Evolutionary conservation across 2,329 filamentous ascomycete species (phyloP).

Genomic region (Thermomyces lanuginosus): DNA sequence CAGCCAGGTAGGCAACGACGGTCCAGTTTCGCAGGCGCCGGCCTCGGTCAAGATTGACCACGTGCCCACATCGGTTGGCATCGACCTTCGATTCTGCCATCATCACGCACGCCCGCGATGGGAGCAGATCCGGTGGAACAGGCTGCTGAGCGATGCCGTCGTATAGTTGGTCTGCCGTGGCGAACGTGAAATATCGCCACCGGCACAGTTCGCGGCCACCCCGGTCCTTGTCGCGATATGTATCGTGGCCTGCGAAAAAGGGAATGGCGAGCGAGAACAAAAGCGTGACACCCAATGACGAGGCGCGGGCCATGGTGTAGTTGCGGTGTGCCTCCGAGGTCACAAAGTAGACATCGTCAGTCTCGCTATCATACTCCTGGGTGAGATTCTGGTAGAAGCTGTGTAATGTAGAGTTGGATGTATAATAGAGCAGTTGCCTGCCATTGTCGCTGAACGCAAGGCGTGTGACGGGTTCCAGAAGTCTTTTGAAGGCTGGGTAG

Average conservation of each 20-base stretch:
- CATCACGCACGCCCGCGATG: conserved; percentile 23
- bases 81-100: conserved; percentile 17
- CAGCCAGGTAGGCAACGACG: conserved; percentile 21
- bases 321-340: conserved; percentile 2
- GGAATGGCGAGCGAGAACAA: conserved; percentile 24
- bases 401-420: conserved; percentile 19
- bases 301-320: conserved; percentile 1
- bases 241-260: conserved; percentile 23
- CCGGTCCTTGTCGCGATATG: conserved; percentile 5
- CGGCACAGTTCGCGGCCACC: conserved; percentile 14
- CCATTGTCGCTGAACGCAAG: conserved; percentile 22
- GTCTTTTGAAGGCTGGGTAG: too few relatives aligned
- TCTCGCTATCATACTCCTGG: conserved; percentile 4
- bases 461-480: conserved; percentile 12
- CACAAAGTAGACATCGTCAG: background rate
- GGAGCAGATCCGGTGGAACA: too few relatives aligned
- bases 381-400: conserved; percentile 17
- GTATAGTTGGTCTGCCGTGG: conserved; percentile 19
- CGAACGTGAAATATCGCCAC: conserved; percentile 26
- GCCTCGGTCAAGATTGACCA: conserved; percentile 24
- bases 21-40: conserved; percentile 22
- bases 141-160: conserved; percentile 20
- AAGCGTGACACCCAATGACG: conserved; percentile 7
- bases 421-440: conserved; percentile 21
- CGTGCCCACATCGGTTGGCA: conserved; percentile 17